phyloP scores from a whole-genome alignment of 176 grass and related monocot genomes.

The Bothriochloa decipiens region DNA sequence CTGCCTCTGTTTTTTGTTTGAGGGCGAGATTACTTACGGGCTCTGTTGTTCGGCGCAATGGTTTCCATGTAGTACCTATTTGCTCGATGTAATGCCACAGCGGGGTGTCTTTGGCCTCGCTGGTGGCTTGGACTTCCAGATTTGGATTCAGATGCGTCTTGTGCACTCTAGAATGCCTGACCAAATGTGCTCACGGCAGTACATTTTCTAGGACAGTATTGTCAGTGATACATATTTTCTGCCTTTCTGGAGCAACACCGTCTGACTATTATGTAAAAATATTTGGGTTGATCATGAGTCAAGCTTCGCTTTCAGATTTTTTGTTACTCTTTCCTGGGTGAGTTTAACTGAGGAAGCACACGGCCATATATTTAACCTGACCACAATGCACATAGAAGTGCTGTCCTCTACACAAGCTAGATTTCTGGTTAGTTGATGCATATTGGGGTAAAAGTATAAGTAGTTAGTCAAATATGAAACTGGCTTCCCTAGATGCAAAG shows the following conservation, averaged over 20 bases:
- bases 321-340: neutral
- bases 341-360: neutral
- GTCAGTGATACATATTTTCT: neutral
- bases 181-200: neutral
- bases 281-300: neutral
- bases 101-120: neutral
- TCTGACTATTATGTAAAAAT: neutral
- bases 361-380: neutral
- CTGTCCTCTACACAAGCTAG: neutral
- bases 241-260: neutral
- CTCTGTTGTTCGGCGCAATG: neutral
- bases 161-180: neutral
- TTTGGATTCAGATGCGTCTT: neutral
- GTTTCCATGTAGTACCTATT: neutral
- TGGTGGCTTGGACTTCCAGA: neutral
- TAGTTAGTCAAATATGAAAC: neutral
- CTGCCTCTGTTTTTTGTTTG: neutral
- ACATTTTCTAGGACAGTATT: neutral
- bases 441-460: neutral
- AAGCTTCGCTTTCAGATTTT: neutral
- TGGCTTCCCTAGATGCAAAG: neutral
- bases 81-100: conserved; percentile 7
- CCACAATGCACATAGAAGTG: neutral
- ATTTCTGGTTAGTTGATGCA: neutral
- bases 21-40: neutral